Base-by-base conservation (phyloP, 345 rosid species). In the Heritiera fomes region DNA sequence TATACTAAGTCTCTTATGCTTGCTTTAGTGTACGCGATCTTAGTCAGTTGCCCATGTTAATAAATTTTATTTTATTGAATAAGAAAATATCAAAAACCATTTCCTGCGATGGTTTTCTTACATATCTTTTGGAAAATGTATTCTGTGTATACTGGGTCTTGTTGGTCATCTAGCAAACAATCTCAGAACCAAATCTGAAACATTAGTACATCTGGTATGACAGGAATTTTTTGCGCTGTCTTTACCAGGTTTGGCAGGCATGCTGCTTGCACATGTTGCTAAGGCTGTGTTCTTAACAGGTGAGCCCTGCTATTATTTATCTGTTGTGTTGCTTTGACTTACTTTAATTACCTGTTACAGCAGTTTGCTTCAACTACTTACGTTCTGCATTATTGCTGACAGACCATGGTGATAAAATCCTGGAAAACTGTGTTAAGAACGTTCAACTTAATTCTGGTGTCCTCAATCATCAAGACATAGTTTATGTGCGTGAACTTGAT, bases 241-340 rank as follows among this genome's bases (percentile, higher is more conserved):
- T 83, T 79, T 78, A 41, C 55, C 87, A 92, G 97, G 99, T 56
- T 79, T 93, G 71, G 91, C 85, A 15, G 97, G 99, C 70, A 80
- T 95, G 68, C 69, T 92, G 87, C 92, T 92, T 80, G 92, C 94
- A 56, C 85, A 79, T 62, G 88, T 86, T 72, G 97, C 94, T 84
- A 84, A 84, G 82, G 83, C 85, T 0, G 93, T 95, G 40, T 92
- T 90, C 83, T 89, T 95, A 77, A 92, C 97, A 71, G 98, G 97
- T 91, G 80, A 23, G 32, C 23, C 75, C 11, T 28, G 71, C 17
- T 18, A 20, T 59, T 14, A 53, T 56, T 67, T 79, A 17, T 23
- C 41, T 75, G 43, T 18, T 30, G 47, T 45, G 41, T 40, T 62
- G n/a, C 64, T 62, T 58, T 58, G 20, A 9, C 32, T 45, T 20